Evolutionary conservation across 345 rosid genomes (phyloP).

Genomic region (Linum tenue): DNA sequence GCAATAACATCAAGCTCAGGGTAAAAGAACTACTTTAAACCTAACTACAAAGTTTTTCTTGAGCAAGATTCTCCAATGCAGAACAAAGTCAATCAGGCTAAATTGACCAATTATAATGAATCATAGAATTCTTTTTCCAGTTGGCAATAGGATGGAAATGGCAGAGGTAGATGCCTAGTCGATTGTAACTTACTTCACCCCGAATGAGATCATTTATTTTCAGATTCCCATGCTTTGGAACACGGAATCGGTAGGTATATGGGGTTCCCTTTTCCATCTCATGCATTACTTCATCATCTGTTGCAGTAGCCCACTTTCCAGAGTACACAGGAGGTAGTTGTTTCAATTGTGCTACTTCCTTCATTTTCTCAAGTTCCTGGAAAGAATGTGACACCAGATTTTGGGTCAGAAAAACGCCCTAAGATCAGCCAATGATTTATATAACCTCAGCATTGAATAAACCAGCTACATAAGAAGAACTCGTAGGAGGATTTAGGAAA

Average conservation of each 20-base stretch:
- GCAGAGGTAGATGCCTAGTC: too few species aligned
- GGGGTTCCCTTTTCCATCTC: constrained; percentile 79
- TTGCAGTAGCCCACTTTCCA: constrained; percentile 80
- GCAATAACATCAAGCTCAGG: constrained; percentile 1
- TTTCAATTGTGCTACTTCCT: constrained; percentile 61
- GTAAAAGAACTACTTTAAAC: constrained; percentile 1
- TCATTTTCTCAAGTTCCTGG: constrained; percentile 93
- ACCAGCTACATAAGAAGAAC: too few species aligned
- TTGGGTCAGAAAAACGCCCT: background rate
- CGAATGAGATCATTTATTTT: constrained; percentile 82
- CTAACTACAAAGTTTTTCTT: too few species aligned
- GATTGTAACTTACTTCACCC: constrained; percentile 51
- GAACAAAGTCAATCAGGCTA: too few species aligned
- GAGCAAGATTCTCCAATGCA: too few species aligned
- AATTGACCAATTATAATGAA: too few species aligned
- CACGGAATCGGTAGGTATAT: constrained; percentile 72
- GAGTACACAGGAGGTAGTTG: constrained; percentile 75
- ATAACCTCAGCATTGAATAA: too few species aligned
- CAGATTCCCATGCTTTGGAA: constrained; percentile 66
- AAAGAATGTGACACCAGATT: constrained; percentile 2
- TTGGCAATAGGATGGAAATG: too few species aligned
- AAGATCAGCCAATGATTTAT: too few species aligned
- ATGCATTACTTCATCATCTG: constrained; percentile 52
- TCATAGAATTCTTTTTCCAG: too few species aligned
- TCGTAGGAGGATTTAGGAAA: background rate